A percentile compares a stretch with the other conserved stretches of the same genome.
Conservation (phyloP, 495 filamentous ascomycete genomes). For the Talaromyces proteolyticus region DNA sequence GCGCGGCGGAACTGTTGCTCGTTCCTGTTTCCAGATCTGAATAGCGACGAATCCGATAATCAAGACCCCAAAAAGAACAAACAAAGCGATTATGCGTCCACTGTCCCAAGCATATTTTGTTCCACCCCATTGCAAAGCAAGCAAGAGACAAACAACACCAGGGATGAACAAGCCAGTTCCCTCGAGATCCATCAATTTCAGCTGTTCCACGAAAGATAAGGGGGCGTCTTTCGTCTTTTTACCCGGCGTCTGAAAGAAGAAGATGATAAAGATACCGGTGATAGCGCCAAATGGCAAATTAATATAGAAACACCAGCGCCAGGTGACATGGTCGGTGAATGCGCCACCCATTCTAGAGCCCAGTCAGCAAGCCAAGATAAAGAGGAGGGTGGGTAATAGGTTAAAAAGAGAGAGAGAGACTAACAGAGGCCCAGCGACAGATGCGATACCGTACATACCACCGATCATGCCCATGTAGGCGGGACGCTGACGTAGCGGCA, state of each 20-base stretch:
- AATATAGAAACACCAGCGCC: constrained; percentile 63
- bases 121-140: constrained; percentile 87
- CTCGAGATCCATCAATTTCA: constrained; percentile 56
- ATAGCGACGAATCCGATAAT: constrained; percentile 53
- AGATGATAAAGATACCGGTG: constrained; percentile 52
- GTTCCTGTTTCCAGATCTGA: constrained; percentile 62
- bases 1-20: constrained; percentile 69
- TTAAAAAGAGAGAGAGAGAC: background rate
- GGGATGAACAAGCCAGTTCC: constrained; percentile 68
- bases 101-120: constrained; percentile 59
- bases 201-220: constrained; percentile 30
- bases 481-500: constrained; percentile 67
- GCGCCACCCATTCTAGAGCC: constrained; percentile 43
- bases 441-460: constrained; percentile 77
- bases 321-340: constrained; percentile 55
- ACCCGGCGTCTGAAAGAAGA: constrained; percentile 51
- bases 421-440: constrained; percentile 65
- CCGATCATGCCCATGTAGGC: constrained; percentile 69
- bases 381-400: background rate
- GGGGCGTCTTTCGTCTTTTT: constrained; percentile 26
- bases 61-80: constrained; percentile 67
- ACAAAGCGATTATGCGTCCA: constrained; percentile 62
- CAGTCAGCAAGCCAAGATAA: background rate
- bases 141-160: constrained; percentile 61
- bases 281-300: constrained; percentile 64